phyloP scores from a whole-genome alignment of 208 protist genomes.

The Trypanosoma conorhini region DNA sequence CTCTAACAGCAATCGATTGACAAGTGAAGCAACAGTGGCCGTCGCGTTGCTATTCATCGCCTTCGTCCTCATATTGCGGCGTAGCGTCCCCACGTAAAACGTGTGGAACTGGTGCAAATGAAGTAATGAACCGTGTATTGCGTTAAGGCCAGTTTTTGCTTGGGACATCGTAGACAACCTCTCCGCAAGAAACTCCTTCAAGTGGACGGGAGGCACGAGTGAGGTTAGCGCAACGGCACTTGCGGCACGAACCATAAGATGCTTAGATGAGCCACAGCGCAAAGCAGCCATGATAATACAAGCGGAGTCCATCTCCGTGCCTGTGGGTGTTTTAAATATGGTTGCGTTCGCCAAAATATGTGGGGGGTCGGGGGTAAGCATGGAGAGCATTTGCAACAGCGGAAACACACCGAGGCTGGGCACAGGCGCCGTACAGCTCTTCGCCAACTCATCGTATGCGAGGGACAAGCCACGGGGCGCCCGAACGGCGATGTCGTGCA shows the following conservation, averaged over 20 bases:
- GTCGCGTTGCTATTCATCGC: conserved; percentile 37
- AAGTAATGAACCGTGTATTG: conserved; percentile 75
- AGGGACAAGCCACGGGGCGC: conserved; percentile 66
- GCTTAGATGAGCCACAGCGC: conserved; percentile 48
- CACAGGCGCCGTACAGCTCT: conserved; percentile 17
- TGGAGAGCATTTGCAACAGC: conserved; percentile 89
- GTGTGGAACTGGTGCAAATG: conserved; percentile 78
- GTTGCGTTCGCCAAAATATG: conserved; percentile 34
- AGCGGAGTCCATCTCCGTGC: conserved; percentile 21
- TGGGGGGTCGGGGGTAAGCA: conserved; percentile 83
- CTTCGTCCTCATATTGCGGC: conserved; percentile 33
- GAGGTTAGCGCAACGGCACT: conserved; percentile 75
- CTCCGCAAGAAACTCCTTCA: conserved; percentile 17
- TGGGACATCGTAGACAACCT: conserved; percentile 7
- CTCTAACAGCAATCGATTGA: conserved; percentile 22
- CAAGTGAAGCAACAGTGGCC: conserved; percentile 10
- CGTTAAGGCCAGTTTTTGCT: conserved; percentile 35
- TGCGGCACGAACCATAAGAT: conserved; percentile 82
- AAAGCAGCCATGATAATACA: conserved; percentile 59
- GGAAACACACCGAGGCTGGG: conserved; percentile 79
- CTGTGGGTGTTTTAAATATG: conserved; percentile 23
- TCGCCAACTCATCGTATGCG: conserved; percentile 47
- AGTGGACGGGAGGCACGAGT: conserved; percentile 48
- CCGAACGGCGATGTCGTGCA: conserved; percentile 72
- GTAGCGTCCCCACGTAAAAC: conserved; percentile 74